A percentile compares a stretch with the other conserved stretches of the same genome.
Conservation (phyloP, 192 early-diverging fungal genomes). For the Mortierella antarctica region DNA sequence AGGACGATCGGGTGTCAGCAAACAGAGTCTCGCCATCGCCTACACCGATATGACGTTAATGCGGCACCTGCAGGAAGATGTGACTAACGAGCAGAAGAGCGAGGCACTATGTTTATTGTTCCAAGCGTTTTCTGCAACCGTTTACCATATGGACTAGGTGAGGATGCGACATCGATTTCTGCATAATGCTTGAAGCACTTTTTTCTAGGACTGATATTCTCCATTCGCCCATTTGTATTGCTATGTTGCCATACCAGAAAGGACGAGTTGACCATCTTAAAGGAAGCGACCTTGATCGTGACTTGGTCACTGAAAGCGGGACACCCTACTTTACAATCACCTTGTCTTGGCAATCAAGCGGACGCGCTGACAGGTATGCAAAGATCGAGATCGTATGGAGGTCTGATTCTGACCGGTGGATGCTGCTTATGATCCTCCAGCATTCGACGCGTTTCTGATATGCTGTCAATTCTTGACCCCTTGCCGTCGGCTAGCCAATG, state of each 20-base stretch:
- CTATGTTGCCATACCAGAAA: slow-evolving; percentile 4
- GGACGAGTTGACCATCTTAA: slow-evolving; percentile 5
- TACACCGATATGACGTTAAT: slow-evolving; percentile 13
- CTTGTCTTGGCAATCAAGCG: slow-evolving; percentile 10
- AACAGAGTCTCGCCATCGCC: slow-evolving; percentile 1
- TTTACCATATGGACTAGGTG: slow-evolving; percentile 18
- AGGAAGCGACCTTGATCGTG: slow-evolving; percentile 4
- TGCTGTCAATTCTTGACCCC: background rate
- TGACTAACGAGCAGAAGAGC: background rate
- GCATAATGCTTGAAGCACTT: too few relatives aligned
- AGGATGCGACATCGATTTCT: background rate
- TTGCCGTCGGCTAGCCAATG: background rate
- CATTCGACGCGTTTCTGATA: too few relatives aligned
- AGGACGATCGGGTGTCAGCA: slow-evolving; percentile 10
- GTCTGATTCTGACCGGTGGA: too few relatives aligned
- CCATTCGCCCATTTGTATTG: background rate
- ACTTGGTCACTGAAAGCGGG: background rate
- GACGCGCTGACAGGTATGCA: slow-evolving; percentile 9
- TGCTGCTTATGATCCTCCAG: too few relatives aligned
- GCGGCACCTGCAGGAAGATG: background rate
- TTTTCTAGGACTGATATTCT: too few relatives aligned
- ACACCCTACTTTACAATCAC: slow-evolving; percentile 4
- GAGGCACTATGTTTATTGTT: slow-evolving; percentile 9
- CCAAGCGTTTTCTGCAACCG: slow-evolving; percentile 14
- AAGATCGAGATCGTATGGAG: background rate